A percentile compares a stretch with the other conserved stretches of the same genome.
Evolutionary conservation across 805 yeast genomes (phyloP).

Genomic region (Metschnikowia cubensis): DNA sequence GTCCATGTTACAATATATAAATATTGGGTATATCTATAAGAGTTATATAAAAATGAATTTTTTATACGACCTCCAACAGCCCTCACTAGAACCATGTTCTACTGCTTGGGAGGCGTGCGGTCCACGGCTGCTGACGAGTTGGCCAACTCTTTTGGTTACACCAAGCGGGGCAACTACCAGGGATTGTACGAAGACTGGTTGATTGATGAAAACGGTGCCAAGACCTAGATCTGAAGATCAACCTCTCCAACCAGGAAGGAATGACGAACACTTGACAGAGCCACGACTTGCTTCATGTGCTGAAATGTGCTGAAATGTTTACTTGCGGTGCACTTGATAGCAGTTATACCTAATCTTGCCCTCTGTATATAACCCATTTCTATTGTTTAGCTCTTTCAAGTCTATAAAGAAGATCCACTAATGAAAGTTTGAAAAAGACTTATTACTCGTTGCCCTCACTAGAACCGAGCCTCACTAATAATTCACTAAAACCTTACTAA

Average conservation of each 20-base stretch:
- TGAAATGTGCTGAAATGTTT: not conserved
- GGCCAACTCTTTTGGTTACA: slow-evolving; percentile 86
- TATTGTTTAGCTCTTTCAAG: slow-evolving; percentile 1
- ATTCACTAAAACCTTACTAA: too few relatives aligned
- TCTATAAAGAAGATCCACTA: not conserved
- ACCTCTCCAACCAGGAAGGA: not conserved
- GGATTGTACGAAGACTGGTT: slow-evolving; percentile 91
- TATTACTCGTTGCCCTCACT: slow-evolving; percentile 9
- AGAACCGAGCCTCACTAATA: too few relatives aligned
- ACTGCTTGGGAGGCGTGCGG: slow-evolving; percentile 91
- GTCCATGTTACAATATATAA: too few relatives aligned
- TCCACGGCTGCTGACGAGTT: slow-evolving; percentile 86
- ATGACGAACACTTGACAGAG: slow-evolving; percentile 1
- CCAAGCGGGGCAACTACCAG: slow-evolving; percentile 74
- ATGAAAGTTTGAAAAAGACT: slow-evolving; percentile 1
- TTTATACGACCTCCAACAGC: too few relatives aligned
- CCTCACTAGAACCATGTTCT: too few relatives aligned
- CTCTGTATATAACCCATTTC: slow-evolving; percentile 5
- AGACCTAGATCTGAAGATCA: not conserved
- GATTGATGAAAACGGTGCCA: slow-evolving; percentile 28
- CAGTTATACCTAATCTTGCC: slow-evolving; percentile 1
- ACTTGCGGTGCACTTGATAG: not conserved
- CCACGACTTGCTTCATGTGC: not conserved
- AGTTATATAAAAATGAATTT: too few relatives aligned
- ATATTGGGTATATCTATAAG: too few relatives aligned